These are phyloP conservation scores for Ceratobasidium sp. DNA, from an alignment of 1,284 basidiomycete species.

Conservation along the genomic window DNA sequence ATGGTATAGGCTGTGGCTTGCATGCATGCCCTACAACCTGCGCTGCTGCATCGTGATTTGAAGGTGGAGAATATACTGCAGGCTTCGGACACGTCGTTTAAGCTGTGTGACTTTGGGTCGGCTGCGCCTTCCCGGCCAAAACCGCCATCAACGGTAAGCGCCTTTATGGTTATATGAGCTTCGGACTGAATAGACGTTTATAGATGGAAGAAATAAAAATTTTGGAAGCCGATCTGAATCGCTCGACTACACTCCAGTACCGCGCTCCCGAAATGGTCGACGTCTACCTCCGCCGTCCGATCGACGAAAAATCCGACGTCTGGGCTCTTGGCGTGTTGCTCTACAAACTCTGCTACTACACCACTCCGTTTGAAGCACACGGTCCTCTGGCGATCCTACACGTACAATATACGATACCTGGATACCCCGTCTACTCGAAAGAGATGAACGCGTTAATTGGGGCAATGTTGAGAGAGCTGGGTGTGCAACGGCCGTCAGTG, in stretches of 20 bases:
- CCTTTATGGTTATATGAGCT: background rate
- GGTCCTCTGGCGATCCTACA: constrained; percentile 97
- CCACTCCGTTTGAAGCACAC: constrained; percentile 98
- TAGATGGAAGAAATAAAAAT: constrained; percentile 83
- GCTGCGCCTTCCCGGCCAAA: constrained; percentile 80
- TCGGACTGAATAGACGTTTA: background rate
- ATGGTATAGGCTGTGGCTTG: constrained; percentile 80
- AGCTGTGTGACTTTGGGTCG: constrained; percentile 98
- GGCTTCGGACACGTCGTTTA: constrained; percentile 82
- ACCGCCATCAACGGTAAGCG: constrained; percentile 70
- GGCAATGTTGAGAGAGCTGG: constrained; percentile 91
- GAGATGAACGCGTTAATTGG: constrained; percentile 91
- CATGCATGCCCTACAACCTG: constrained; percentile 94
- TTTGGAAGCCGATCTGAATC: constrained; percentile 92
- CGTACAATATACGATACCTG: constrained; percentile 94
- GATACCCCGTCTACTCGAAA: constrained; percentile 92
- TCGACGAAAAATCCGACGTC: constrained; percentile 88
- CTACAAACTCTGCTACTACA: constrained; percentile 96
- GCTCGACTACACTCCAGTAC: constrained; percentile 95
- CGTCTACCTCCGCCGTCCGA: constrained; percentile 82
- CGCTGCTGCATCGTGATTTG: constrained; percentile 95
- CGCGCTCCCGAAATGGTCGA: constrained; percentile 99
- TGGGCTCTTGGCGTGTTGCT: constrained; percentile 80
- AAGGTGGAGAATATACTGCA: constrained; percentile 99
- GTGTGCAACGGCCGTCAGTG: constrained; percentile 82